A percentile compares a stretch with the other conserved stretches of the same genome.
phyloP scores from a whole-genome alignment of 176 grass and related monocot species.

The Oryza punctata region DNA sequence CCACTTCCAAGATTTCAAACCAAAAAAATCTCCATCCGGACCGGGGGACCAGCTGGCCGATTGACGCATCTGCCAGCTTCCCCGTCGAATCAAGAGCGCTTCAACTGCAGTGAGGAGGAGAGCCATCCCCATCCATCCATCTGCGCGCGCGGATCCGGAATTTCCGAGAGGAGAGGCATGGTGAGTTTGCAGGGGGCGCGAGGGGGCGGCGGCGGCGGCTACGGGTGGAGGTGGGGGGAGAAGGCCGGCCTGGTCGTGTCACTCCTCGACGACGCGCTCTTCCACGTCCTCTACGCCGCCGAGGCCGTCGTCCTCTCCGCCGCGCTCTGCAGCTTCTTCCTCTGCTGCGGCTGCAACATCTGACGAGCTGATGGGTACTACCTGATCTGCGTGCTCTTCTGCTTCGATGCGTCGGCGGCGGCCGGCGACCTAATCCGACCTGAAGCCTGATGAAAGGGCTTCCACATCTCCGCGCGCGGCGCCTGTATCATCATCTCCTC shows the following conservation, averaged over 20 bases:
- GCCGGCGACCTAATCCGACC: neutral
- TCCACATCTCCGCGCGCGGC: neutral
- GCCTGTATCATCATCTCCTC: neutral
- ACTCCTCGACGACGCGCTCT: slow-evolving; percentile 65
- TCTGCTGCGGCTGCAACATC: slow-evolving; percentile 73
- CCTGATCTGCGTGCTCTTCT: neutral
- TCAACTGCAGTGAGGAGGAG: neutral
- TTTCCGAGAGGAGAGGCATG: neutral
- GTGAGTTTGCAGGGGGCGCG: no score
- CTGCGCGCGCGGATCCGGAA: neutral
- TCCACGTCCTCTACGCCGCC: slow-evolving; percentile 62
- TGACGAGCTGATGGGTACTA: slow-evolving; percentile 35
- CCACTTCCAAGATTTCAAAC: slow-evolving; percentile 25
- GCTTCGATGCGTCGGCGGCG: neutral
- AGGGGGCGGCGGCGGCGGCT: slow-evolving; percentile 12
- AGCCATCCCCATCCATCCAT: neutral
- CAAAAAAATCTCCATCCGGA: slow-evolving; percentile 3
- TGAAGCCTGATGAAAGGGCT: neutral
- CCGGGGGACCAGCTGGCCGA: neutral
- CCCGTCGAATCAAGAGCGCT: neutral
- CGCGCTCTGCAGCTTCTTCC: slow-evolving; percentile 70
- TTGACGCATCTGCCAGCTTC: neutral
- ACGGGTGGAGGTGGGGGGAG: slow-evolving; percentile 44
- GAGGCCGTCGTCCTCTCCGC: slow-evolving; percentile 67
- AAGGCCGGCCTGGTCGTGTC: slow-evolving; percentile 49